Percentiles rank a stretch among this genome's conserved stretches.
These are phyloP conservation scores for Byssochlamys sp. DNA, from an alignment of 2,329 filamentous ascomycete species.

Conservation along the genomic window DNA sequence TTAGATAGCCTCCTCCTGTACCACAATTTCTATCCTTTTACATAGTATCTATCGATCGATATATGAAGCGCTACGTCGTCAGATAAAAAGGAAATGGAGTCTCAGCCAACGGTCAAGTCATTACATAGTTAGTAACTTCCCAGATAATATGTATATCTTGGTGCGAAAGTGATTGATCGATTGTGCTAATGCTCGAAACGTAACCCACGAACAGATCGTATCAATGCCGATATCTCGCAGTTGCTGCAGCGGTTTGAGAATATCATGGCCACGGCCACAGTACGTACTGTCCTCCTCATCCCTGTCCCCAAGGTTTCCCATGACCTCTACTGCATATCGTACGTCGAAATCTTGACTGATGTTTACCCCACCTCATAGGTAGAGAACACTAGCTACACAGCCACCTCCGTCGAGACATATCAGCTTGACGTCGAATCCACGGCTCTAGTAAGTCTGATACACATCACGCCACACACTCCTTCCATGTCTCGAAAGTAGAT, in stretches of 20 bases:
- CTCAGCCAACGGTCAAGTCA: slow-evolving; percentile 19
- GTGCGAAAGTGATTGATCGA: background rate
- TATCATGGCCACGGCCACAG: slow-evolving; percentile 45
- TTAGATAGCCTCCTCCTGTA: background rate
- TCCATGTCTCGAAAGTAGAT: background rate
- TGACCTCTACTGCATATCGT: background rate
- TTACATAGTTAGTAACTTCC: slow-evolving; percentile 17
- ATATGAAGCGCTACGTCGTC: background rate
- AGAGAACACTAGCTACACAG: slow-evolving; percentile 44
- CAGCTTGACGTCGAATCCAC: slow-evolving; percentile 51
- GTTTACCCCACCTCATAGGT: slow-evolving; percentile 23
- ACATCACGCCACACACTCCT: background rate
- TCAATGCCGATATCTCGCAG: slow-evolving; percentile 36
- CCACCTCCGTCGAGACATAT: slow-evolving; percentile 48
- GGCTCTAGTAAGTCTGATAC: slow-evolving; percentile 39
- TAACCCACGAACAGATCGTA: slow-evolving; percentile 28
- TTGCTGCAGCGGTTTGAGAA: slow-evolving; percentile 47
- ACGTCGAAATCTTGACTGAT: background rate
- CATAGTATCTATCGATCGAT: background rate
- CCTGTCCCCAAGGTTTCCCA: background rate
- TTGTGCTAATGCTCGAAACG: background rate
- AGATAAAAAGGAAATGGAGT: slow-evolving; percentile 18
- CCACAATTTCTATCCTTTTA: no score
- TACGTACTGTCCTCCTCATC: slow-evolving; percentile 16
- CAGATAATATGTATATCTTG: background rate